Evolutionary conservation across 345 rosid species (phyloP), one percentile per base, ranked within the genome.

Genomic region (Melastoma malabathricum): DNA sequence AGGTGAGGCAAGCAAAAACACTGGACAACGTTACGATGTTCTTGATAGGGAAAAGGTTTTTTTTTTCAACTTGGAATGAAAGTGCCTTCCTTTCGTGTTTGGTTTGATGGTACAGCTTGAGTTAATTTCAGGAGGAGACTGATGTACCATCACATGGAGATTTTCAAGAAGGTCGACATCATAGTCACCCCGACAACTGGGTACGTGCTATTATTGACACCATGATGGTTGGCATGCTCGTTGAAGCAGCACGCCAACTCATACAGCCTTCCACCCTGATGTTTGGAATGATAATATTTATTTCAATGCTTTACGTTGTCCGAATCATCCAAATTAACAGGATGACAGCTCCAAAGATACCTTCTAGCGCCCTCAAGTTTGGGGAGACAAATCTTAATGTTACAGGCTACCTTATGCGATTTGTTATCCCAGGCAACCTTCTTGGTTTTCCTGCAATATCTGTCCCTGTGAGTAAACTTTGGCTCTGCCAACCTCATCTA

Each of bases 141-240:
- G 51, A 87, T 84, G 96, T 52, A 76, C 66, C 63, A 75, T 70
- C 85, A 68, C 69, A 64, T 84, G 90, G 83, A 84, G 70, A 84
- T 87, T 57, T 87, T 87, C 78, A 78, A 76, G 68, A 78, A 74
- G 61, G 94, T 62, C 56, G 90, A 87, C 68, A 75, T 84, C 70
- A 81, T 84, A 50, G 90, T 87, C 46, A 87, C 94, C 34, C 96
- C 96, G 53, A 81, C 94, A 45, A 71, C 90, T 14, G 96, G 84
- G 82, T 87, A 73, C 6, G 83, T 52, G 34, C 13, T 22, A 15
- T 9, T 51, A 18, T 0, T 39, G 38, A 10, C 20, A 13, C 15
- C 48, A 4, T 29, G 8, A 6, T 4, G 1, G 5, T 29, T 29
- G 9, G 3, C 38, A 29, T 29, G 38, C 38, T 29, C 38, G 38